Percentiles rank a stretch among this genome's conserved stretches.
These are phyloP conservation scores for Thalia dealbata DNA, from an alignment of 176 grass and related monocot species.

Conservation along the genomic window DNA sequence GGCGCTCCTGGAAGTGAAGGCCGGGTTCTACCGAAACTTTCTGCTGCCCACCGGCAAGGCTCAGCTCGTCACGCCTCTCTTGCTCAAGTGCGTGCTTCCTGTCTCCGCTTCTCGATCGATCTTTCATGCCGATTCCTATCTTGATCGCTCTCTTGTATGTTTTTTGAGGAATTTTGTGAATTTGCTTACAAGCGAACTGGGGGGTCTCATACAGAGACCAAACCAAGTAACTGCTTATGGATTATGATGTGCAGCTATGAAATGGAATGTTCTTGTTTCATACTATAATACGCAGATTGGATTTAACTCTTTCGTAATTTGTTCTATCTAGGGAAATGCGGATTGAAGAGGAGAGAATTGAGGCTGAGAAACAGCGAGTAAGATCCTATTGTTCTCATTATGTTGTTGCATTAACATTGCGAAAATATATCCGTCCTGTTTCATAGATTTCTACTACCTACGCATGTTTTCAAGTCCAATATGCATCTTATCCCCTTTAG, in stretches of 20 bases:
- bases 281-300: neutral
- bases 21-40: constrained; percentile 88
- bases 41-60: constrained; percentile 80
- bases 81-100: constrained; percentile 59
- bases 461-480: neutral
- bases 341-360: constrained; percentile 75
- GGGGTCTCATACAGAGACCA: too few relatives aligned
- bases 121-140: neutral
- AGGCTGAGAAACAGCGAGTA: constrained; percentile 74
- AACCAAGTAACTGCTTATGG: neutral
- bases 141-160: neutral
- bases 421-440: neutral
- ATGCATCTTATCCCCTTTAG: neutral
- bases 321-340: constrained; percentile 59
- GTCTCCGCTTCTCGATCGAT: neutral
- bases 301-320: constrained; percentile 13
- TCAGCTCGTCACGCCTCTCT: constrained; percentile 45
- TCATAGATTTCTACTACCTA: neutral
- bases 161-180: neutral
- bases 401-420: neutral
- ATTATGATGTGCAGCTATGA: neutral
- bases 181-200: too few relatives aligned
- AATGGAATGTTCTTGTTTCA: neutral
- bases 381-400: neutral
- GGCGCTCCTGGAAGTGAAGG: constrained; percentile 60